Evolutionary conservation across 129 eudicot species (phyloP).

Genomic region (Chrysanthemum seticuspe): DNA sequence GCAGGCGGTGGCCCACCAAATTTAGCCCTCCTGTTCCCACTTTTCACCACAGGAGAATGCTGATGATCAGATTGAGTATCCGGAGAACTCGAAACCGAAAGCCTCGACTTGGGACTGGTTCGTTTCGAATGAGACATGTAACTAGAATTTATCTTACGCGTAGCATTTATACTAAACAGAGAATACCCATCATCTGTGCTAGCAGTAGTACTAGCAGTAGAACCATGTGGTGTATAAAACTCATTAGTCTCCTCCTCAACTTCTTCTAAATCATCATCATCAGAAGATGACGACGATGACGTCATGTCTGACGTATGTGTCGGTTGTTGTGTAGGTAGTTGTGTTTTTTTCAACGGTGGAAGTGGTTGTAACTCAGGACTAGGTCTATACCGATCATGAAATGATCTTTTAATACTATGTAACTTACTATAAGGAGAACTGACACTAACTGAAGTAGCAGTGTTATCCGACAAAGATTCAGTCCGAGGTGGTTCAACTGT

Average conservation of each 20-base stretch:
- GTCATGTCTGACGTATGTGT: slow-evolving; percentile 33
- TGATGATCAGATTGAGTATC: slow-evolving; percentile 47
- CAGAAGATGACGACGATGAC: slow-evolving; percentile 45
- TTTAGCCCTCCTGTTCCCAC: slow-evolving; percentile 54
- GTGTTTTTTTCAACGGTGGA: slow-evolving; percentile 66
- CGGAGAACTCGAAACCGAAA: slow-evolving; percentile 59
- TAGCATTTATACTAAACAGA: slow-evolving; percentile 31
- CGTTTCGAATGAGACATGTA: slow-evolving; percentile 64
- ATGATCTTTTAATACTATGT: slow-evolving; percentile 53
- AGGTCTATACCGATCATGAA: slow-evolving; percentile 61
- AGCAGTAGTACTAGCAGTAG: slow-evolving; percentile 58
- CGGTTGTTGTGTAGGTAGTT: slow-evolving; percentile 47
- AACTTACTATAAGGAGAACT: slow-evolving; percentile 75
- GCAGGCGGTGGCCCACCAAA: slow-evolving; percentile 66
- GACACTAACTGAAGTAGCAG: slow-evolving; percentile 25
- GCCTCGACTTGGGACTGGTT: slow-evolving; percentile 77
- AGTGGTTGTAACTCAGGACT: slow-evolving; percentile 96
- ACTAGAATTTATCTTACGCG: slow-evolving; percentile 23
- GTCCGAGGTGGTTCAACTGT: slow-evolving; percentile 82
- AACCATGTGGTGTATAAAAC: slow-evolving; percentile 89
- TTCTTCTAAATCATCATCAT: slow-evolving; percentile 45
- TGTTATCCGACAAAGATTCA: background rate
- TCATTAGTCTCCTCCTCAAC: slow-evolving; percentile 58
- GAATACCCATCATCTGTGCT: slow-evolving; percentile 75
- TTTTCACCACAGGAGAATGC: slow-evolving; percentile 32